These are phyloP conservation scores for Metschnikowia henanensis DNA, from an alignment of 805 yeast genomes.

Conservation along the genomic window DNA sequence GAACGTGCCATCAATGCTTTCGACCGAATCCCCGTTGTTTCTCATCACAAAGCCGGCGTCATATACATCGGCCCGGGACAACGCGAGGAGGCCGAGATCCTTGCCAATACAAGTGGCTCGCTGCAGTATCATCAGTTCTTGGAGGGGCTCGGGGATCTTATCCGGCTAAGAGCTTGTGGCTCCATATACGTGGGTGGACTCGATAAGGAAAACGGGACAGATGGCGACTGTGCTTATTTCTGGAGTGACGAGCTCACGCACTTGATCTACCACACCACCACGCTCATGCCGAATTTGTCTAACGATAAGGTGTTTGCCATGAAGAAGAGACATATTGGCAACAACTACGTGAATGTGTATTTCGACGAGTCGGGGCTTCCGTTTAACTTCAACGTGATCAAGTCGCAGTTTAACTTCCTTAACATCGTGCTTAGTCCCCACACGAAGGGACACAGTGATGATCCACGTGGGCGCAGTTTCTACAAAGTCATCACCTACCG, in stretches of 20 bases:
- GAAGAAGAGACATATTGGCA: conserved; percentile 87
- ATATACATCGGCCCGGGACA: conserved; percentile 74
- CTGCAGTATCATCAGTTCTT: conserved; percentile 59
- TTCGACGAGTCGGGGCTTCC: conserved; percentile 71
- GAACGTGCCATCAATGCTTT: conserved; percentile 55
- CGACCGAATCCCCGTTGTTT: conserved; percentile 76
- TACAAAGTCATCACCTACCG: conserved; percentile 66
- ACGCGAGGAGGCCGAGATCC: conserved; percentile 57
- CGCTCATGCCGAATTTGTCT: conserved; percentile 67
- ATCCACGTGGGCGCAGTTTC: conserved; percentile 21
- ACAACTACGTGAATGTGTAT: conserved; percentile 76
- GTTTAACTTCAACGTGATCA: conserved; percentile 68
- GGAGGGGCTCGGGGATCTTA: conserved; percentile 55
- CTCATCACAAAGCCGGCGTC: conserved; percentile 76
- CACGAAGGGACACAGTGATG: conserved; percentile 17
- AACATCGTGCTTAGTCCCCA: conserved; percentile 77
- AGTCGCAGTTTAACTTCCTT: conserved; percentile 80
- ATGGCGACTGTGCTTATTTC: conserved; percentile 73
- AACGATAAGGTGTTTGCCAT: conserved; percentile 45
- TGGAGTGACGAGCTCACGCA: conserved; percentile 75
- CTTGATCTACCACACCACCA: conserved; percentile 74
- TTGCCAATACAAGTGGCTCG: conserved; percentile 67
- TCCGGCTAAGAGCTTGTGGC: conserved; percentile 54
- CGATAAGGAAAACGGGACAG: conserved; percentile 65
- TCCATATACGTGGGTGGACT: conserved; percentile 71